A percentile compares a stretch with the other conserved stretches of the same genome.
Conservation (phyloP, 306 rosid genomes). For the Amphicarpaea edgeworthii region DNA sequence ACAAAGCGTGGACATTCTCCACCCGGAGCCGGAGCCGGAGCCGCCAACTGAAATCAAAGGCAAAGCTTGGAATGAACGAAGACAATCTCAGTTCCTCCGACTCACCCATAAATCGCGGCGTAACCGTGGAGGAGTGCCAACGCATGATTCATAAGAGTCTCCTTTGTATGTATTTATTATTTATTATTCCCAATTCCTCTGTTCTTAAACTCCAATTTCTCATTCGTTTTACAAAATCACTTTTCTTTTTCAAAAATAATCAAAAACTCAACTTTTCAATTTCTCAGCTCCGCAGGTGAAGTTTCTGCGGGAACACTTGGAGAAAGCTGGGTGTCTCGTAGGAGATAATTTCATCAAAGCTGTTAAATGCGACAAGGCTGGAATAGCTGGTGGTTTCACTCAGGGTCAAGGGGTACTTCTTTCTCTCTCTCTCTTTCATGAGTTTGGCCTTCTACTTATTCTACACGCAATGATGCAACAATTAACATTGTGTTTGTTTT, state of each 20-base stretch:
- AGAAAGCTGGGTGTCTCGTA: constrained; percentile 75
- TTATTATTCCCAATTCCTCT: background rate
- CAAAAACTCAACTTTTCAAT: no score
- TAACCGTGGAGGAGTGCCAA: constrained; percentile 62
- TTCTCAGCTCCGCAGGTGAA: constrained; percentile 80
- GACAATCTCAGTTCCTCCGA: background rate
- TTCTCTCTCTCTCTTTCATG: background rate
- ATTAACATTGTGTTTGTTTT: background rate
- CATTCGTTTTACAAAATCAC: background rate
- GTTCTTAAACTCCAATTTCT: background rate
- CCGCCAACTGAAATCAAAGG: background rate
- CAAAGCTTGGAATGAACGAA: constrained; percentile 28
- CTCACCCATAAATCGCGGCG: constrained; percentile 43
- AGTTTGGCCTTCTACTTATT: background rate
- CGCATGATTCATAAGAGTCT: constrained; percentile 72
- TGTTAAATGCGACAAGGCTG: constrained; percentile 51
- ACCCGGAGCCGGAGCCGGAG: constrained; percentile 11
- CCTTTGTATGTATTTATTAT: constrained; percentile 50
- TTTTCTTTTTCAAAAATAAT: no score
- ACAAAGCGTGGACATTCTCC: no score
- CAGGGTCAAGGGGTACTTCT: constrained; percentile 76
- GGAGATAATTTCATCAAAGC: constrained; percentile 70
- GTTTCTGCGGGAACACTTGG: constrained; percentile 70
- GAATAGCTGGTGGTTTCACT: constrained; percentile 64
- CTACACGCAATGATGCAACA: background rate